Percentiles rank a stretch among this genome's conserved stretches.
Conservation (phyloP, 371 early-diverging fungal genomes). For the Actinomucor elegans region DNA sequence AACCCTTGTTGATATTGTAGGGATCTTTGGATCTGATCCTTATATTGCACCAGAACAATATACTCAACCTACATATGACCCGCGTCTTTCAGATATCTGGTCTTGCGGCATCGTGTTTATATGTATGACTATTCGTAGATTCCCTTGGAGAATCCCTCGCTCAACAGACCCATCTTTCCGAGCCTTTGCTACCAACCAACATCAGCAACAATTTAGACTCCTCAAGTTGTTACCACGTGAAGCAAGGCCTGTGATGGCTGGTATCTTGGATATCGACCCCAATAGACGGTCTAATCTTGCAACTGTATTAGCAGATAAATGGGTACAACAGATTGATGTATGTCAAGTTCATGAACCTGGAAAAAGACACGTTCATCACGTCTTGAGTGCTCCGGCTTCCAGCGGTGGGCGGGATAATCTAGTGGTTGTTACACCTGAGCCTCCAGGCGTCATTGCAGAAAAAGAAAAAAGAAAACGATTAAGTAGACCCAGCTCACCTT, state of each 20-base stretch:
- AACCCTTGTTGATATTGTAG: constrained; percentile 4
- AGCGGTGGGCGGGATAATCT: constrained; percentile 28
- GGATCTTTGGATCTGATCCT: constrained; percentile 48
- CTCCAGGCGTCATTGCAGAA: constrained; percentile 48
- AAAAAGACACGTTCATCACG: constrained; percentile 49
- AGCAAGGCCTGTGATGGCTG: constrained; percentile 38
- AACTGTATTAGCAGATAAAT: constrained; percentile 48
- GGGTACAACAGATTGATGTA: constrained; percentile 61
- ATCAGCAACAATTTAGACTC: constrained; percentile 43
- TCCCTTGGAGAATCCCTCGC: constrained; percentile 67
- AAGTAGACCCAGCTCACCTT: constrained; percentile 24
- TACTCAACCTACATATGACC: constrained; percentile 48
- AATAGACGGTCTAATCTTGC: constrained; percentile 40
- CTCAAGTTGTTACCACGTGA: constrained; percentile 57
- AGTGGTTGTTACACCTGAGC: constrained; percentile 43
- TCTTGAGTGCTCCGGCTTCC: constrained; percentile 24
- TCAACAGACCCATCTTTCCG: constrained; percentile 54
- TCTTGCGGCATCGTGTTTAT: constrained; percentile 59
- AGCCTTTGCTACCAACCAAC: constrained; percentile 44
- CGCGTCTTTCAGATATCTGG: constrained; percentile 54
- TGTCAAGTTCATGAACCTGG: constrained; percentile 52
- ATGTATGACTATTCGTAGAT: constrained; percentile 67
- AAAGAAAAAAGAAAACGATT: constrained; percentile 36
- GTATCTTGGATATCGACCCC: constrained; percentile 58
- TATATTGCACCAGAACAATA: constrained; percentile 64